phyloP scores from a whole-genome alignment of 345 rosid genomes.

The Aquilaria malaccensis region DNA sequence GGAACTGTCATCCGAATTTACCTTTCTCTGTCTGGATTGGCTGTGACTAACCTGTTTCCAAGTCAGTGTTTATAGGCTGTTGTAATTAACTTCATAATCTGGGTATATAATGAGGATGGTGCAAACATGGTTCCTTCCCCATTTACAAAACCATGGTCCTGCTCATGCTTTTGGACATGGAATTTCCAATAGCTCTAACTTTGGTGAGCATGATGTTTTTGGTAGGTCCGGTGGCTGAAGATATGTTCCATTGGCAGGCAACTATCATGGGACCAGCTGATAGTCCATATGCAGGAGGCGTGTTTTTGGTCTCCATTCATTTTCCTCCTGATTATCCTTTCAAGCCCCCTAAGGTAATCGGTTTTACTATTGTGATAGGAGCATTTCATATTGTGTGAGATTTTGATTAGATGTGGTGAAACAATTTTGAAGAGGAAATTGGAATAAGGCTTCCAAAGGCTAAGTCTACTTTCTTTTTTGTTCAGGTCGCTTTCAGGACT shows the following conservation, averaged over 20 bases:
- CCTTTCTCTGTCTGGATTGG: too few species aligned
- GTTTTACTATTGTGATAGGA: not conserved
- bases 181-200: too few species aligned
- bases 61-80: too few species aligned
- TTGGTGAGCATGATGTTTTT: not conserved
- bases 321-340: constrained; percentile 38
- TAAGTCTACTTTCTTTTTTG: not conserved
- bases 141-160: too few species aligned
- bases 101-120: too few species aligned
- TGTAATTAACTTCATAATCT: too few species aligned
- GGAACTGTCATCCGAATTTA: too few species aligned
- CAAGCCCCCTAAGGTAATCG: constrained; percentile 32
- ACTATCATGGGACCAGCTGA: constrained; percentile 35
- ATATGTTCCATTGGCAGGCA: constrained; percentile 13
- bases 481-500: constrained; percentile 14
- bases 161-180: too few species aligned
- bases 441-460: too few species aligned
- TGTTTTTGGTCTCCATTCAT: constrained; percentile 27
- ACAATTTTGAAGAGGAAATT: not conserved
- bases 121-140: too few species aligned
- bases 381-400: not conserved
- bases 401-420: not conserved
- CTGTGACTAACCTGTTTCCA: too few species aligned
- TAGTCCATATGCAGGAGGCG: constrained; percentile 37
- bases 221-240: constrained; percentile 27